Evolutionary conservation across 257 asterid species (phyloP).

Genomic region (Fraxinus anomala): DNA sequence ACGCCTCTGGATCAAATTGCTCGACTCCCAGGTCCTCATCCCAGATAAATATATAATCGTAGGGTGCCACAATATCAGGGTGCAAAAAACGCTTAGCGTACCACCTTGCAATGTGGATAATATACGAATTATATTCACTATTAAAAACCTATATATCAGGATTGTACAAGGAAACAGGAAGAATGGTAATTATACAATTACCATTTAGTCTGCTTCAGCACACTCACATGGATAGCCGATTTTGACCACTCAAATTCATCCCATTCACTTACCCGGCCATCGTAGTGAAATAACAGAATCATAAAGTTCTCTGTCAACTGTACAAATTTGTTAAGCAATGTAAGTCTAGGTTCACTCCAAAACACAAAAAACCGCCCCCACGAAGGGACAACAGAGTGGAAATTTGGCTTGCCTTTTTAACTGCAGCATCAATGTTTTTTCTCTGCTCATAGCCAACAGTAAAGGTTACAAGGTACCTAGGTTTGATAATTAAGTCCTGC

Average conservation of each 20-base stretch:
- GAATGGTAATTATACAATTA: conserved; percentile 22
- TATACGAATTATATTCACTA: conserved; percentile 8
- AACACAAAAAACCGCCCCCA: conserved; percentile 1
- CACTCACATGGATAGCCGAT: conserved; percentile 81
- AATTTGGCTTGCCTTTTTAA: conserved; percentile 56
- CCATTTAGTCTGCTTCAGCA: conserved; percentile 84
- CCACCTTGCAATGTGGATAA: conserved; percentile 62
- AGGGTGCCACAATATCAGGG: conserved; percentile 82
- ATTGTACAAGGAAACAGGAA: conserved; percentile 3
- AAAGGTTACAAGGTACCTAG: conserved; percentile 85
- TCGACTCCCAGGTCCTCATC: conserved; percentile 92
- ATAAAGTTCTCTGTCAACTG: conserved; percentile 92
- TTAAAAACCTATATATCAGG: background rate
- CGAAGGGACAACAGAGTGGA: background rate
- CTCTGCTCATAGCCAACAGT: conserved; percentile 82
- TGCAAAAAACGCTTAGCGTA: conserved; percentile 92
- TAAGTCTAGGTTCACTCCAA: conserved; percentile 13
- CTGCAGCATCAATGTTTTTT: conserved; percentile 83
- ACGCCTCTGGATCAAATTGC: conserved; percentile 80
- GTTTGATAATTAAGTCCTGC: conserved; percentile 77
- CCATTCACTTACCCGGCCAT: conserved; percentile 89
- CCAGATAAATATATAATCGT: conserved; percentile 85
- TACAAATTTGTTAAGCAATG: conserved; percentile 31
- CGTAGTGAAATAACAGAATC: conserved; percentile 84
- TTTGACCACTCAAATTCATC: conserved; percentile 92